These are phyloP conservation scores for Diaporthe citriasiana DNA, from an alignment of 2,329 filamentous ascomycete genomes.

Conservation along the genomic window DNA sequence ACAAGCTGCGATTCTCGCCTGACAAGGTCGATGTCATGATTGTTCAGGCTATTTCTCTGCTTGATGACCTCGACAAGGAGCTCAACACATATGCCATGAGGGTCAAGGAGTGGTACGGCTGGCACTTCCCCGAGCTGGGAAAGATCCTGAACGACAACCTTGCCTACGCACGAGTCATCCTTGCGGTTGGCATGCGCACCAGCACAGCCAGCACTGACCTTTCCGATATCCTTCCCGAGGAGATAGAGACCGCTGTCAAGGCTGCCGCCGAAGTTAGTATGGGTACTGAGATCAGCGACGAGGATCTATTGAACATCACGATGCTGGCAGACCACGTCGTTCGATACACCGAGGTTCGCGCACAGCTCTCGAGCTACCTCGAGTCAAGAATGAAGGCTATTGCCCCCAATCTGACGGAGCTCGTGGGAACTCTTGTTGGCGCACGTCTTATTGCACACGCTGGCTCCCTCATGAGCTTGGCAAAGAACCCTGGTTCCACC, in stretches of 20 bases:
- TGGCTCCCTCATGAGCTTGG: conserved; percentile 93
- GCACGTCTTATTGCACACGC: conserved; percentile 95
- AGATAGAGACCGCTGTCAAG: conserved; percentile 93
- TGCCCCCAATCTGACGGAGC: conserved; percentile 92
- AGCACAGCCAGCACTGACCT: conserved; percentile 84
- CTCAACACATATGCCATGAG: conserved; percentile 99
- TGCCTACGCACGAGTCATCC: conserved; percentile 89
- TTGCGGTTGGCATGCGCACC: conserved; percentile 89
- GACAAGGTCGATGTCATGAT: conserved; percentile 99
- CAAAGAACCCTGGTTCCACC: conserved; percentile 94
- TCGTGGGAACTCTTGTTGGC: conserved; percentile 94
- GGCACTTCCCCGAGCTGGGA: conserved; percentile 99
- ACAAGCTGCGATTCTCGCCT: conserved; percentile 98
- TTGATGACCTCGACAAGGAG: conserved; percentile 98
- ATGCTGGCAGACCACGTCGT: conserved; percentile 94
- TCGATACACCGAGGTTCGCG: conserved; percentile 89
- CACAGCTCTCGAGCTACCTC: conserved; percentile 89
- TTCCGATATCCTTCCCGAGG: conserved; percentile 92
- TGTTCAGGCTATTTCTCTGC: conserved; percentile 92
- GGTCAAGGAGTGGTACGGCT: conserved; percentile 99
- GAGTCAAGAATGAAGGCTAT: conserved; percentile 96
- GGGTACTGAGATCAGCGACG: conserved; percentile 95
- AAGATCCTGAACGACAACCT: conserved; percentile 98
- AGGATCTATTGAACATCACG: conserved; percentile 94
- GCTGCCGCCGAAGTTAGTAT: conserved; percentile 96